phyloP scores from a whole-genome alignment of 495 filamentous ascomycete species.

The Podospora comata region DNA sequence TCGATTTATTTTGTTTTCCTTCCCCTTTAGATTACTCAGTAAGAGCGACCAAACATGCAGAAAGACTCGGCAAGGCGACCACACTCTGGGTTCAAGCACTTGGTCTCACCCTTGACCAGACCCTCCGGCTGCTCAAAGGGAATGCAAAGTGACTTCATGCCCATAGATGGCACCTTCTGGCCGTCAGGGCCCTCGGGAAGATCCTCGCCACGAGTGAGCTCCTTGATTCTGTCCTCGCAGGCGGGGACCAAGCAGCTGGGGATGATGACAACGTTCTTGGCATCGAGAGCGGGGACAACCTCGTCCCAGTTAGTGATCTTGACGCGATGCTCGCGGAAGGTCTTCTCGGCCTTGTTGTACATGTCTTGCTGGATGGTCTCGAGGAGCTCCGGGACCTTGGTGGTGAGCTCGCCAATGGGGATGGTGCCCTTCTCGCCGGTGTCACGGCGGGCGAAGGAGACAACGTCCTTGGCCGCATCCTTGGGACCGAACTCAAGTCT shows the following conservation, averaged over 20 bases:
- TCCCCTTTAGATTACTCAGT: conserved; percentile 31
- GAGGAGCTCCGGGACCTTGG: conserved; percentile 71
- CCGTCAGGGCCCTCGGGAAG: conserved; percentile 55
- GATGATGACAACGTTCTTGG: conserved; percentile 86
- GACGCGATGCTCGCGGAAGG: conserved; percentile 75
- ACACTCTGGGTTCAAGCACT: conserved; percentile 88
- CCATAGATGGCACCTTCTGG: conserved; percentile 84
- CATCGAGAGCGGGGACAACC: conserved; percentile 80
- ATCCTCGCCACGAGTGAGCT: conserved; percentile 28
- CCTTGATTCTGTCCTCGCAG: conserved; percentile 93
- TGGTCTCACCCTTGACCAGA: conserved; percentile 72
- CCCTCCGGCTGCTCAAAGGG: conserved; percentile 92
- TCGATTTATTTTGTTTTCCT: not conserved
- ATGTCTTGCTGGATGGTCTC: conserved; percentile 85
- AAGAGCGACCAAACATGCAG: conserved; percentile 79
- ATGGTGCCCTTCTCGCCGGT: conserved; percentile 76
- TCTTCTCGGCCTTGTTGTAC: conserved; percentile 73
- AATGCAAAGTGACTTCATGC: conserved; percentile 95
- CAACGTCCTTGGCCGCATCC: conserved; percentile 76
- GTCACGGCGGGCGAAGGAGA: conserved; percentile 83
- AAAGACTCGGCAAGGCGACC: conserved; percentile 67
- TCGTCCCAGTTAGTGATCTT: conserved; percentile 83
- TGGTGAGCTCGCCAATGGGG: conserved; percentile 64
- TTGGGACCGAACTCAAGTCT: conserved; percentile 94
- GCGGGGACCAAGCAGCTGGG: conserved; percentile 75